These are phyloP conservation scores for Citrullus mucosospermus DNA, from an alignment of 306 rosid species.

Conservation along the genomic window DNA sequence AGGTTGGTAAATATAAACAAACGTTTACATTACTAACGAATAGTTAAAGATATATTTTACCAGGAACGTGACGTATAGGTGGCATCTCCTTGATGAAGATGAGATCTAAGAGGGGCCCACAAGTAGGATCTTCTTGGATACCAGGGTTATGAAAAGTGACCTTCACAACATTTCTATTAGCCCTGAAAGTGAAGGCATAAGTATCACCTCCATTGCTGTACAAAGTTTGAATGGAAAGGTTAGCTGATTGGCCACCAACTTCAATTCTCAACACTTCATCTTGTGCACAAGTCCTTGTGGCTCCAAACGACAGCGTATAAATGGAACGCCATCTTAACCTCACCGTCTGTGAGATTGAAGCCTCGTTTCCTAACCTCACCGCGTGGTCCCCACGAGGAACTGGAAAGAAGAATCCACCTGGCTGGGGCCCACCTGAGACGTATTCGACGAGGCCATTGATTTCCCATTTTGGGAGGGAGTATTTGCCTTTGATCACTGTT, in stretches of 20 bases:
- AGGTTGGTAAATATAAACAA: too few species aligned
- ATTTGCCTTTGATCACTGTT: constrained; percentile 29
- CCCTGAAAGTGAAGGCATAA: constrained; percentile 34
- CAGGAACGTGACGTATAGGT: constrained; percentile 9
- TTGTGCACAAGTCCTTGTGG: constrained; percentile 47
- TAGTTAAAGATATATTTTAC: background rate
- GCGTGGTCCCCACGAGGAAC: constrained; percentile 42
- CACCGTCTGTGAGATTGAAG: constrained; percentile 31
- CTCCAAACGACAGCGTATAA: constrained; percentile 37
- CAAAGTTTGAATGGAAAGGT: constrained; percentile 33
- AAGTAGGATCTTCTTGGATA: constrained; percentile 37
- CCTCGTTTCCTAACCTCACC: constrained; percentile 41
- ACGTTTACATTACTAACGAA: too few species aligned
- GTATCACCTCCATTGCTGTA: constrained; percentile 36
- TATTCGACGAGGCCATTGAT: constrained; percentile 40
- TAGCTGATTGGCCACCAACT: constrained; percentile 6
- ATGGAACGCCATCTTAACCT: constrained; percentile 11
- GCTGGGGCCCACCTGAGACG: constrained; percentile 43
- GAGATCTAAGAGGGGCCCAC: constrained; percentile 48
- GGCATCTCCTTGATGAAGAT: constrained; percentile 34
- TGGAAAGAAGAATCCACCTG: constrained; percentile 31
- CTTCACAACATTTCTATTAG: constrained; percentile 12
- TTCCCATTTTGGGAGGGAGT: constrained; percentile 53
- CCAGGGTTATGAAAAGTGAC: constrained; percentile 40
- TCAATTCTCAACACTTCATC: constrained; percentile 27